phyloP scores from a whole-genome alignment of 177 flowering plant species.

The Vitis hybrid region DNA sequence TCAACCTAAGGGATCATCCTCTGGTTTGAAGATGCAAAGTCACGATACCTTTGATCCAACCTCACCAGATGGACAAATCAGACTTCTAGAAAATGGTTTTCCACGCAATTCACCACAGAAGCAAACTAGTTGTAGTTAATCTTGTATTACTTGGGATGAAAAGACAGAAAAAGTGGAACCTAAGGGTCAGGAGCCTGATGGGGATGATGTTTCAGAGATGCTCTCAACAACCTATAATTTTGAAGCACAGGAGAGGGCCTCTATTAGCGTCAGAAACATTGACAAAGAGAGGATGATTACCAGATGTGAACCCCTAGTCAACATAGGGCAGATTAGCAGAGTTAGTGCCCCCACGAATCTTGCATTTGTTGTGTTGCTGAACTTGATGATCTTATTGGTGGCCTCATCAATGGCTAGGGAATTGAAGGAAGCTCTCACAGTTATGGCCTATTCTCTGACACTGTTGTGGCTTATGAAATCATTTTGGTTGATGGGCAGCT shows the following conservation, averaged over 20 bases:
- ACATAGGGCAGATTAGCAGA: too few relatives aligned
- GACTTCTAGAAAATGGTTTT: slow-evolving; percentile 27
- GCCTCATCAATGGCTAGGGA: too few relatives aligned
- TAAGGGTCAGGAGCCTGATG: slow-evolving; percentile 15
- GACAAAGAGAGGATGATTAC: slow-evolving; percentile 2
- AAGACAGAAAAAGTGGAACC: slow-evolving; percentile 61
- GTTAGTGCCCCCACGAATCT: too few relatives aligned
- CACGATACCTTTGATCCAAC: slow-evolving; percentile 27
- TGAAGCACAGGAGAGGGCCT: slow-evolving; percentile 21
- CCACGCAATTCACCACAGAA: slow-evolving; percentile 28
- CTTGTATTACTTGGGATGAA: slow-evolving; percentile 75
- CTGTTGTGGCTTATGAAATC: too few relatives aligned
- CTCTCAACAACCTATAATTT: slow-evolving; percentile 13
- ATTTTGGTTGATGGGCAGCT: too few relatives aligned
- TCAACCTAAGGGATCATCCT: slow-evolving; percentile 27
- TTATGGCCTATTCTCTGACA: too few relatives aligned
- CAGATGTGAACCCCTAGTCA: too few relatives aligned
- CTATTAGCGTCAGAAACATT: slow-evolving; percentile 12
- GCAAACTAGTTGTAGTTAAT: slow-evolving; percentile 32
- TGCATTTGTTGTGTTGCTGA: too few relatives aligned
- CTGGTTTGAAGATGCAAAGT: slow-evolving; percentile 28
- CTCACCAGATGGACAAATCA: slow-evolving; percentile 23
- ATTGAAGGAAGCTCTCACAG: too few relatives aligned
- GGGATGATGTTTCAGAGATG: slow-evolving; percentile 26
- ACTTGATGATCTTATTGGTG: too few relatives aligned